phyloP scores from a whole-genome alignment of 768 basidiomycete species.

The Auricularia cornea region DNA sequence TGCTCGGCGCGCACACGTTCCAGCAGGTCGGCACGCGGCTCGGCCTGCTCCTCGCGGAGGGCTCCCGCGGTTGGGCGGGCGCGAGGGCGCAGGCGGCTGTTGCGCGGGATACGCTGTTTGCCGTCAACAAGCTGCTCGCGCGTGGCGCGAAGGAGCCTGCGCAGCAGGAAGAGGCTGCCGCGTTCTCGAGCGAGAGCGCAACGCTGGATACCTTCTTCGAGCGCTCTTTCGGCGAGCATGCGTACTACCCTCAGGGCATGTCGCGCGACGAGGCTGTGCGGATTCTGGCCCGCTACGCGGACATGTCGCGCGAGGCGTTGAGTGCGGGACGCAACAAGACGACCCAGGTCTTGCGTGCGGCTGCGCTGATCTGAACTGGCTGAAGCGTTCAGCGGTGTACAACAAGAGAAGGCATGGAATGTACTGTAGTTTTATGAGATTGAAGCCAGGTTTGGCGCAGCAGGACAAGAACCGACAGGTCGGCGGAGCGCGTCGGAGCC shows the following conservation, averaged over 20 bases:
- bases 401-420: too few relatives aligned
- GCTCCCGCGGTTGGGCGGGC: neutral
- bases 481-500: too few relatives aligned
- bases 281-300: neutral
- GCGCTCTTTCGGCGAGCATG: neutral
- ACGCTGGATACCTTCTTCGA: neutral
- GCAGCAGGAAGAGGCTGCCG: constrained; percentile 2
- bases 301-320: neutral
- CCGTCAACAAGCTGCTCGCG: constrained; percentile 1
- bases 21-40: neutral
- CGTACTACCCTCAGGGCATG: neutral
- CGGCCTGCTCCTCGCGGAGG: neutral
- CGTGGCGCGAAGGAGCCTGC: neutral
- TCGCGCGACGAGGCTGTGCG: neutral
- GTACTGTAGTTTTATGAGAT: too few relatives aligned
- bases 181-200: neutral
- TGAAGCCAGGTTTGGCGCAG: too few relatives aligned
- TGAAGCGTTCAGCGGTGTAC: too few relatives aligned
- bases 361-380: neutral
- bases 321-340: neutral
- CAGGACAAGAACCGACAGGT: too few relatives aligned
- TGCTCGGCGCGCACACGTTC: neutral
- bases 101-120: neutral
- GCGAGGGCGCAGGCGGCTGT: neutral
- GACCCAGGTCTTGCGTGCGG: neutral